Percentiles rank a stretch among this genome's conserved stretches.
Evolutionary conservation across 1,284 basidiomycete genomes (phyloP).

Genomic region (Anthracocystis panici-leucophaei): DNA sequence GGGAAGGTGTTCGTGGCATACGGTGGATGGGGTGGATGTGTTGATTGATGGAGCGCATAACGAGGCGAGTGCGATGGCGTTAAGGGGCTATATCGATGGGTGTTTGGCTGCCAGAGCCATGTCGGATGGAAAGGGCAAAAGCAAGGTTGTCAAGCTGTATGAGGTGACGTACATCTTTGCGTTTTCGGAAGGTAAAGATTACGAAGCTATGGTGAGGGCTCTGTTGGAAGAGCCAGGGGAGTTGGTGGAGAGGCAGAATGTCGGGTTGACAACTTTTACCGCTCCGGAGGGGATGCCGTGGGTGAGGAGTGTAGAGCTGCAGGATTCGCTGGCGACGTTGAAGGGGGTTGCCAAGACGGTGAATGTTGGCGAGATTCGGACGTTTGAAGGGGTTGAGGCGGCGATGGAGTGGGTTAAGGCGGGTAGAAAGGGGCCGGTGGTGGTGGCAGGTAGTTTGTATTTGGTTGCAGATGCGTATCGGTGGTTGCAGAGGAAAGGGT

Average conservation of each 20-base stretch:
- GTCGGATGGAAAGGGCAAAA: constrained; percentile 12
- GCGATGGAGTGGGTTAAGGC: constrained; percentile 46
- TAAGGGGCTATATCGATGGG: constrained; percentile 78
- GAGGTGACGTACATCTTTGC: constrained; percentile 61
- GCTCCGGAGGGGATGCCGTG: constrained; percentile 69
- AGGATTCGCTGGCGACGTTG: constrained; percentile 14
- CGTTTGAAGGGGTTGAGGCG: constrained; percentile 18
- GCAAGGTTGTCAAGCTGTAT: background rate
- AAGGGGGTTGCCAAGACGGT: constrained; percentile 10
- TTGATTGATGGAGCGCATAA: constrained; percentile 97
- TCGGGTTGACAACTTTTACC: constrained; percentile 60
- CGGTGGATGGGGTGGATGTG: constrained; percentile 28
- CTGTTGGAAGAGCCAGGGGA: constrained; percentile 24
- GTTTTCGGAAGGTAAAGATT: constrained; percentile 64
- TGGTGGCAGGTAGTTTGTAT: constrained; percentile 66
- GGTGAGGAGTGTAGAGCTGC: constrained; percentile 47
- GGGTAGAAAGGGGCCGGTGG: constrained; percentile 22
- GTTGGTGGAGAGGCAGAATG: constrained; percentile 43
- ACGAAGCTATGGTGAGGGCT: constrained; percentile 49
- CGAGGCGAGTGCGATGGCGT: constrained; percentile 79
- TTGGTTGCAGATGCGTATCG: constrained; percentile 64
- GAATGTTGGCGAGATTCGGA: constrained; percentile 27
- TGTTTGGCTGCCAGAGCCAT: constrained; percentile 37
- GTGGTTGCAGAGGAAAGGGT: constrained; percentile 11
- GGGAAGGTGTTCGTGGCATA: constrained; percentile 82